Conservation (phyloP, 1,284 basidiomycete genomes). For the Microbotryum lychnidis-dioicae region DNA sequence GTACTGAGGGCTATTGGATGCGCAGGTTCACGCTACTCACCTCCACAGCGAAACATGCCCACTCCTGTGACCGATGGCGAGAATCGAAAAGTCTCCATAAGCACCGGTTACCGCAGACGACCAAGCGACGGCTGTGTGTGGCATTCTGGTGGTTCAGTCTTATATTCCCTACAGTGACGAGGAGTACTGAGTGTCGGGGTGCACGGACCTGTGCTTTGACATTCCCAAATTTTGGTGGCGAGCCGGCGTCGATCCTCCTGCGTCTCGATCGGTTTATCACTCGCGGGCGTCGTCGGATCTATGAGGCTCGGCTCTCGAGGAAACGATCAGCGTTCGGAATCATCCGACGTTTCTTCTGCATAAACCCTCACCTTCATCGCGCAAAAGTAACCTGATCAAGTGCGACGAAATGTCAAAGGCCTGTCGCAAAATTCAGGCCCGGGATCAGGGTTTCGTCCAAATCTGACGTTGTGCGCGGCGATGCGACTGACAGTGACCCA, state of each 20-base stretch:
- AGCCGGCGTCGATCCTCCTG: slow-evolving; percentile 3
- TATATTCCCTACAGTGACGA: too few relatives aligned
- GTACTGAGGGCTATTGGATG: background rate
- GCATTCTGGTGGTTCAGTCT: too few relatives aligned
- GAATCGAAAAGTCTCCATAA: slow-evolving; percentile 11
- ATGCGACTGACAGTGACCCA: slow-evolving; percentile 13
- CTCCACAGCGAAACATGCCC: slow-evolving; percentile 26
- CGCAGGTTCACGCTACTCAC: background rate
- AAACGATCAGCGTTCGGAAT: background rate
- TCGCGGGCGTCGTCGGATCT: background rate
- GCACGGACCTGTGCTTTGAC: slow-evolving; percentile 8
- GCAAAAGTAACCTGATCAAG: background rate
- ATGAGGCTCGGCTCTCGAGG: background rate
- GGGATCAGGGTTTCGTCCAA: background rate
- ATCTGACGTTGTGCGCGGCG: too few relatives aligned
- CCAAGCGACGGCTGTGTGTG: slow-evolving; percentile 13
- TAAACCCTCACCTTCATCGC: background rate
- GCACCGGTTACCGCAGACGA: background rate
- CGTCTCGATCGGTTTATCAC: background rate
- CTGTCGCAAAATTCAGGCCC: background rate
- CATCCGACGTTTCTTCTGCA: background rate
- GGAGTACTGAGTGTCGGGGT: too few relatives aligned
- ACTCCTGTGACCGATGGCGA: slow-evolving; percentile 21
- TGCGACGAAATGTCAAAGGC: slow-evolving; percentile 5
- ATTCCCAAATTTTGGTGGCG: background rate